These are phyloP conservation scores for Pichia ethanolica DNA, from an alignment of 805 yeast species.

Conservation along the genomic window DNA sequence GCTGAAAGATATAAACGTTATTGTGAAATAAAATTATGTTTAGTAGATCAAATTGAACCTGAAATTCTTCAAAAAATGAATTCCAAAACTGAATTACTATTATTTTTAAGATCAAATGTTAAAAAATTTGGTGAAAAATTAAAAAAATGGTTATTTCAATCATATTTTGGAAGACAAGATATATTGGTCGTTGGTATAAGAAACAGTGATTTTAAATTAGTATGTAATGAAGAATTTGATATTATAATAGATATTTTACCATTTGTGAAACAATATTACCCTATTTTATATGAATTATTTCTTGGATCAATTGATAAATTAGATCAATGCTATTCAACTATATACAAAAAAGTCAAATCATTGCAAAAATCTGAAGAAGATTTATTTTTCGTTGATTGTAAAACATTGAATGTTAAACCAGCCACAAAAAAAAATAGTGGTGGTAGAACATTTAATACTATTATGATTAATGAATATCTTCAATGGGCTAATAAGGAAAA, in stretches of 20 bases:
- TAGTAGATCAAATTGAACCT: not conserved
- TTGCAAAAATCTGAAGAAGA: no score
- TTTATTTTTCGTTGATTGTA: no score
- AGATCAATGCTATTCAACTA: no score
- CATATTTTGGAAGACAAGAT: constrained; percentile 11
- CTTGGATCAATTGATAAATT: no score
- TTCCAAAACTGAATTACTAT: constrained; percentile 1
- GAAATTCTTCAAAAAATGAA: not conserved
- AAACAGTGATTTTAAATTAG: not conserved
- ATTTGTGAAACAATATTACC: not conserved
- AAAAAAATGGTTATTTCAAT: constrained; percentile 10
- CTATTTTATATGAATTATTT: no score
- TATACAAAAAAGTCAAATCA: no score
- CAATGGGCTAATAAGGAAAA: no score
- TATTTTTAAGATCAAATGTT: not conserved
- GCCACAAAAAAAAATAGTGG: no score
- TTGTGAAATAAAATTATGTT: constrained; percentile 11
- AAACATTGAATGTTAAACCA: no score
- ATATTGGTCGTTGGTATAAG: constrained; percentile 12
- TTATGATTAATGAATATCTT: no score
- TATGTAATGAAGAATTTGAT: constrained; percentile 2
- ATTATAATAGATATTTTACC: constrained; percentile 8
- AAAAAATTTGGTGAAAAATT: not conserved
- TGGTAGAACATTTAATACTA: no score
- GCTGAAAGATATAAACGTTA: constrained; percentile 6